Evolutionary conservation across 768 basidiomycete genomes (phyloP), one percentile per base, ranked within the genome.

Genomic region (Leccinum imitatum): DNA sequence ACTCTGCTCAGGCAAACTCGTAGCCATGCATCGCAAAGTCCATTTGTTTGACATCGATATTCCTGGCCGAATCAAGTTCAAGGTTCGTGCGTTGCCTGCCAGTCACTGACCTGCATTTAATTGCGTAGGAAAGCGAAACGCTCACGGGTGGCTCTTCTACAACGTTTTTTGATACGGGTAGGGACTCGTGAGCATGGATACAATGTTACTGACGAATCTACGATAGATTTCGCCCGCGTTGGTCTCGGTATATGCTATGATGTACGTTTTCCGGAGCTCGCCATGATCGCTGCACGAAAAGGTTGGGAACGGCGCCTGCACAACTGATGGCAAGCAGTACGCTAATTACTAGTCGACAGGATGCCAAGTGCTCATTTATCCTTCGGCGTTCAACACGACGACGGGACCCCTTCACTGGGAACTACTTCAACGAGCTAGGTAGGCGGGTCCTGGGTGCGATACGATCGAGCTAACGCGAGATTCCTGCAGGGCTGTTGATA

Each of bases 31-130:
- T 75, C 87, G 96, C 56, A 99, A 99, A 74, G 83, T 98, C 2
- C 97, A 99, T 70, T 79, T 99, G 5, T 99, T 98, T 74, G 96
- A 99, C 71, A 98, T 98, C 62, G 94, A 98, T 69, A 96, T 99
- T 54, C 90, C 91, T 0, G 93, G 93, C 15, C 88, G 91, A 71
- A 94, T 96, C 71, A 91, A 74, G 19, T 95, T 95, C 82, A 92
- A 91, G 80, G 93, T 87, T 58, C 47, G 64, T 30, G 47, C n/a
- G 11, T 44, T 50, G 17, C n/a, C 50, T 31, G 50, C 6, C 6
- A 30, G 23, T 17, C 15, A 23, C 13, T 21, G 13, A 51, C 35
- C n/a, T 44, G 33, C 17, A n/a, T 50, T 61, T 57, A 55, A 63
- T 64, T 46, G 54, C 37, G 35, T 69, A 94, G 92, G 93, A 96